phyloP scores from a whole-genome alignment of 192 early-diverging fungal genomes.

The Gonapodya prolifera region DNA sequence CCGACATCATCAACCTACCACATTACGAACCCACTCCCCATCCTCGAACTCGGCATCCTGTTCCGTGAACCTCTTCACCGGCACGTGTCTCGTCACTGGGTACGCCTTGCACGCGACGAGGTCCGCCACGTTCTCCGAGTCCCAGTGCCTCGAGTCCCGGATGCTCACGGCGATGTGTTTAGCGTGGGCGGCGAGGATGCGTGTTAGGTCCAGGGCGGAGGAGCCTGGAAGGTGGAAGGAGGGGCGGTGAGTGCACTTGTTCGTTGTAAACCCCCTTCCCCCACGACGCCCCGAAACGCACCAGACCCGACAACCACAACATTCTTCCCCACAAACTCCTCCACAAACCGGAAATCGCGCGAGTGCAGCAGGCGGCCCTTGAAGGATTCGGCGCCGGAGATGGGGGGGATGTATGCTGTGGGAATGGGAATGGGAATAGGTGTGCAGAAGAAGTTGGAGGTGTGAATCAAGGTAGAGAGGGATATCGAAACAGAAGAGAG shows the following conservation, averaged over 20 bases:
- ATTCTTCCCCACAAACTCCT: not conserved
- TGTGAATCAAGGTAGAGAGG: too few species aligned
- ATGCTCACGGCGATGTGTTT: not conserved
- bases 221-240: not conserved
- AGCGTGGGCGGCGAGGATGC: not conserved
- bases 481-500: too few species aligned
- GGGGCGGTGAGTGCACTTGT: not conserved
- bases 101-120: not conserved
- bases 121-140: not conserved
- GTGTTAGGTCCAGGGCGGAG: not conserved
- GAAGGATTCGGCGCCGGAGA: not conserved
- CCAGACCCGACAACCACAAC: not conserved
- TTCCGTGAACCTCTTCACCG: not conserved
- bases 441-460: not conserved
- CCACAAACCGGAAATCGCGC: not conserved
- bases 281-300: not conserved
- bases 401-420: not conserved
- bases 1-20: too few species aligned
- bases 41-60: not conserved
- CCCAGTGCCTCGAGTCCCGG: slow-evolving; percentile 1
- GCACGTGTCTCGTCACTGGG: not conserved
- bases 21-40: too few species aligned
- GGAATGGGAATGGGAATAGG: not conserved
- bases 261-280: not conserved
- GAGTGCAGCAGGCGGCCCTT: not conserved